Conservation (phyloP, 2,329 filamentous ascomycete species). For the Monilinia laxa region DNA sequence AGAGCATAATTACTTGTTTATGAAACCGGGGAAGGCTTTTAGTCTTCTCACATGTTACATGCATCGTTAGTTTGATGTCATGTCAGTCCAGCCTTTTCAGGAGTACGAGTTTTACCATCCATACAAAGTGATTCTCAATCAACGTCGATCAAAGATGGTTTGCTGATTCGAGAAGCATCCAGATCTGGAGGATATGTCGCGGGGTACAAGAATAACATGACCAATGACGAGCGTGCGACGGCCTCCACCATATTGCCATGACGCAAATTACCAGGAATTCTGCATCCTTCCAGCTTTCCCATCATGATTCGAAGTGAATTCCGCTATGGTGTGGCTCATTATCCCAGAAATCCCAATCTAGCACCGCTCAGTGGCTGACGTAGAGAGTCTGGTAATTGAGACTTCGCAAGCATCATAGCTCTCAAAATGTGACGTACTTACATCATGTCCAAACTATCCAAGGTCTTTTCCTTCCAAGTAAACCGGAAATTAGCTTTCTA, state of each 20-base stretch:
- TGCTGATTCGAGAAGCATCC: neutral
- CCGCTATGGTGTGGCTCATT: constrained; percentile 8
- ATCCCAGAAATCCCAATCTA: neutral
- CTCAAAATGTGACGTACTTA: constrained; percentile 18
- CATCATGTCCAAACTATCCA: constrained; percentile 17
- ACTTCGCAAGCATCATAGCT: constrained; percentile 16
- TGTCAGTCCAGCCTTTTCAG: neutral
- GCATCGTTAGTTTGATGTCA: constrained; percentile 20
- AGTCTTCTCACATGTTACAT: neutral
- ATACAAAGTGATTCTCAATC: neutral
- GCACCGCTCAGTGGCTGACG: constrained; percentile 18
- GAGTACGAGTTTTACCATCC: neutral
- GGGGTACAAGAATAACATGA: neutral
- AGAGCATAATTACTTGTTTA: neutral
- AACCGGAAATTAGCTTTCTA: constrained; percentile 20
- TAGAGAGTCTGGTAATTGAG: constrained; percentile 9
- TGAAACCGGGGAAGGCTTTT: neutral
- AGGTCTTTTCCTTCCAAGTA: constrained; percentile 17
- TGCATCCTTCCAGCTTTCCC: constrained; percentile 16
- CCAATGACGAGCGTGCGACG: neutral
- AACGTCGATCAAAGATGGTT: constrained; percentile 3
- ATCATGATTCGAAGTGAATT: constrained; percentile 8
- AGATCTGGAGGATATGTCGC: neutral
- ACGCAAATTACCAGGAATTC: constrained; percentile 15
- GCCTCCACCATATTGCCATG: constrained; percentile 9